A percentile compares a stretch with the other conserved stretches of the same genome.
Conservation (phyloP, 305 asterid genomes). For the Stenogyne calaminthoides region DNA sequence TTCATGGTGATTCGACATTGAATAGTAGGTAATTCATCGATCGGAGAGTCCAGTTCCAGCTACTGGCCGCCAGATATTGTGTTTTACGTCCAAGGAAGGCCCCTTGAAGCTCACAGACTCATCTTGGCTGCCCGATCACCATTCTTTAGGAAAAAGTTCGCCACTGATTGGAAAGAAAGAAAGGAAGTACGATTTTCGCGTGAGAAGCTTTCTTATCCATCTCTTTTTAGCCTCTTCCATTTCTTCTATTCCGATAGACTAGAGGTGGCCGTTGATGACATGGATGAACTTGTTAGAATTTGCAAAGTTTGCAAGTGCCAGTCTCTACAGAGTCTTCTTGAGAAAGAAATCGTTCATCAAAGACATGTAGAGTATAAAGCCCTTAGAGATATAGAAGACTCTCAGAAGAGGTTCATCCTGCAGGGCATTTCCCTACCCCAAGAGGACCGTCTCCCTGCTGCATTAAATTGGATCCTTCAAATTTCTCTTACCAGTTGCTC, state of each 20-base stretch:
- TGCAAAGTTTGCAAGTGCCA: conserved; percentile 91
- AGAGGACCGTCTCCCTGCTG: conserved; percentile 83
- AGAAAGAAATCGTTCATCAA: conserved; percentile 83
- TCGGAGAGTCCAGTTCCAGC: conserved; percentile 59
- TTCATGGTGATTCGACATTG: conserved; percentile 36
- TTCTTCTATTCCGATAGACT: conserved; percentile 94
- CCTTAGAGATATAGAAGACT: conserved; percentile 66
- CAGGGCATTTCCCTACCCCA: conserved; percentile 90
- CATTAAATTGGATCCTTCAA: conserved; percentile 68
- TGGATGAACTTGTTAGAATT: conserved; percentile 87
- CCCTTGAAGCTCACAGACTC: conserved; percentile 91
- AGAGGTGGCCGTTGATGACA: conserved; percentile 81
- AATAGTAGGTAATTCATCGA: conserved; percentile 56
- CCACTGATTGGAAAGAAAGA: conserved; percentile 70
- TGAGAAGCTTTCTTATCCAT: conserved; percentile 74
- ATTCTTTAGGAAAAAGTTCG: conserved; percentile 72
- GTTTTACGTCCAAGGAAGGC: conserved; percentile 87
- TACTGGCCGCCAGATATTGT: conserved; percentile 84
- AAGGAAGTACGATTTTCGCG: conserved; percentile 75
- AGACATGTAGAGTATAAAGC: conserved; percentile 81
- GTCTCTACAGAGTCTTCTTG: conserved; percentile 66
- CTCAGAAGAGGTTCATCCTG: conserved; percentile 88
- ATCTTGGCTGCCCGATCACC: conserved; percentile 91
- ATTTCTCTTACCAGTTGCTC: conserved; percentile 63
- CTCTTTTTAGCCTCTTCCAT: conserved; percentile 86